phyloP scores from a whole-genome alignment of 495 filamentous ascomycete genomes.

The Sporormia fimetaria region DNA sequence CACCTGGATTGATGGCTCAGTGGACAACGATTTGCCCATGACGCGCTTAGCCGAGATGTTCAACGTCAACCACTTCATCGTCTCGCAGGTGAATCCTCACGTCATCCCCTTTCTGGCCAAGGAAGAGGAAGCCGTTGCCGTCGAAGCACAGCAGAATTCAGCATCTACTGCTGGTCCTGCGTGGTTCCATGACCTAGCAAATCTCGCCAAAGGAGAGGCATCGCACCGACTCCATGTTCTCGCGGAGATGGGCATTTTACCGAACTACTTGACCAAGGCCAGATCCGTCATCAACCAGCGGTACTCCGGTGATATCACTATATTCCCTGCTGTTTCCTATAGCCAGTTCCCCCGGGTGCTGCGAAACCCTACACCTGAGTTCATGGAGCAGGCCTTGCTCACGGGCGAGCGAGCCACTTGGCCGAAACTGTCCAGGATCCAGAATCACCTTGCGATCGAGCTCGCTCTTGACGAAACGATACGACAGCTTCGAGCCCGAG shows the following conservation, averaged over 20 bases:
- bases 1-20: slow-evolving; percentile 81
- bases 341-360: slow-evolving; percentile 65
- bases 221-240: slow-evolving; percentile 72
- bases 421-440: slow-evolving; percentile 72
- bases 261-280: slow-evolving; percentile 65
- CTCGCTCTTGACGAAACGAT: slow-evolving; percentile 76
- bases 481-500: slow-evolving; percentile 57
- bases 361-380: slow-evolving; percentile 79
- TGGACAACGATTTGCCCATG: slow-evolving; percentile 92
- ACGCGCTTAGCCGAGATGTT: slow-evolving; percentile 86
- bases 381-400: slow-evolving; percentile 66
- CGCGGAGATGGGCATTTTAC: slow-evolving; percentile 73
- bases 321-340: slow-evolving; percentile 68
- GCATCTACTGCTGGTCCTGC: slow-evolving; percentile 31
- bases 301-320: slow-evolving; percentile 93
- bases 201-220: slow-evolving; percentile 68
- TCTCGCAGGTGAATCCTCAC: slow-evolving; percentile 92
- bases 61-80: slow-evolving; percentile 96
- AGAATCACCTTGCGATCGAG: slow-evolving; percentile 77
- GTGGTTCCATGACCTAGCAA: slow-evolving; percentile 59
- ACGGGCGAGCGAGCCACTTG: slow-evolving; percentile 79
- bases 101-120: slow-evolving; percentile 76
- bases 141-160: slow-evolving; percentile 31
- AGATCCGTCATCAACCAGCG: slow-evolving; percentile 75
- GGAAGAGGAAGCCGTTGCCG: slow-evolving; percentile 47